Evolutionary conservation across 352 stramenopile species (phyloP).

Genomic region (Phytopythium vexans): DNA sequence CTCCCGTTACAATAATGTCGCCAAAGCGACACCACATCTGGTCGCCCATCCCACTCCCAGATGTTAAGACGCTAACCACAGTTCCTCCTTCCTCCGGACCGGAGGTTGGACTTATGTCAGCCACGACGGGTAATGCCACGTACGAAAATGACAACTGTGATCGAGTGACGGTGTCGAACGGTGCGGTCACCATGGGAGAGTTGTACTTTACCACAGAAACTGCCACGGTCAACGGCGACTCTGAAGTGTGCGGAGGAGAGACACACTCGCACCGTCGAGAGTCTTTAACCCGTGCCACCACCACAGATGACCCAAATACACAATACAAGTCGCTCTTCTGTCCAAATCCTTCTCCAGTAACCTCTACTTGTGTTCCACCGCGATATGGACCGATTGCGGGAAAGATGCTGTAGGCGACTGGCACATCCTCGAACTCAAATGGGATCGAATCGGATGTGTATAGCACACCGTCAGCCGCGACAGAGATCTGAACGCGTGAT

Average conservation of each 20-base stretch:
- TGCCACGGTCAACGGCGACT: constrained; percentile 14
- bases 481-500: constrained; percentile 10
- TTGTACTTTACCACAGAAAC: constrained; percentile 23
- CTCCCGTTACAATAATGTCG: constrained; percentile 16
- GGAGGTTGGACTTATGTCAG: constrained; percentile 12
- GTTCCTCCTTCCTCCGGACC: constrained; percentile 16
- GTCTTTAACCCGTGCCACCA: constrained; percentile 18
- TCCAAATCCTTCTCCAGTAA: constrained; percentile 33
- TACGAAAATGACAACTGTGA: constrained; percentile 35
- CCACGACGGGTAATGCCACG: constrained; percentile 20
- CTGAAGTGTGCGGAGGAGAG: constrained; percentile 16
- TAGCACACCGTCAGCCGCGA: constrained; percentile 28
- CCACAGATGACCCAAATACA: constrained; percentile 28
- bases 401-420: constrained; percentile 37
- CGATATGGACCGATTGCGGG: constrained; percentile 34
- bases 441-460: constrained; percentile 16
- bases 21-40: constrained; percentile 40
- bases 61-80: constrained; percentile 16
- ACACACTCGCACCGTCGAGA: constrained; percentile 15
- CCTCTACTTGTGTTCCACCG: constrained; percentile 34
- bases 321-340: constrained; percentile 18
- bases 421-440: constrained; percentile 37
- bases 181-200: neutral
- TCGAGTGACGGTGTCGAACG: neutral
- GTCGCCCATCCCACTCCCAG: constrained; percentile 6